Evolutionary conservation across 176 grass and related monocot species (phyloP), one percentile per base, ranked within the genome.

Genomic region (Musa beccarii): DNA sequence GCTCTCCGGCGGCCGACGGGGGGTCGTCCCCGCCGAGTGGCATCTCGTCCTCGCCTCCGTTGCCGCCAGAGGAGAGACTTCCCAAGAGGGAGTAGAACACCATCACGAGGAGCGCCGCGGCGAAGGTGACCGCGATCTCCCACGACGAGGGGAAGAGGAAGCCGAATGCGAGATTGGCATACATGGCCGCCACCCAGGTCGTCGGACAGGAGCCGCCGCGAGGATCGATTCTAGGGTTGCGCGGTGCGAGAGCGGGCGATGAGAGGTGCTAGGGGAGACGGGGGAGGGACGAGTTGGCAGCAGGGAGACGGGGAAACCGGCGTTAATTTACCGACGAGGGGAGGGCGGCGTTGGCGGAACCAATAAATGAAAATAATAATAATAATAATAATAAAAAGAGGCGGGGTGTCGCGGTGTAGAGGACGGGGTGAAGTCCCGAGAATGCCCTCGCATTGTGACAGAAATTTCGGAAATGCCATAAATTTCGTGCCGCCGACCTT

Each of bases 111-210:
- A 89, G 28, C 59, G 88, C 88, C 15, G 86, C 86, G 51, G 83
- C 78, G 80, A 72, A 87, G 69, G 90, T 77, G 69, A 99, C 86
- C 85, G 92, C 84, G 83, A 99, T 86, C 89, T 99, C 95, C 95
- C 90, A 99, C 72, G 53, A 85, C 11, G 90, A 87, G 56, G 95
- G 95, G 65, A 99, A 63, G 84, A 99, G 82, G 73, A 92, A 83
- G 14, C 86, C 75, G 55, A 82, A 29, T 12, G 23, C 10, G 24
- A 57, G 1, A 49, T 53, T 51, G 2, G 59, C 26, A 9, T 62
- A 52, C 68, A 71, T 71, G 66, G 13, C 57, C 75, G 51, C 85
- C 56, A 24, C 80, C 66, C 80, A 66, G 66, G 59, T 63, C 75
- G 65, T n/a, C 79, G 10, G 2, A 34, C 24, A 10, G 14, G 66